Percentiles rank a stretch among this genome's conserved stretches.
Evolutionary conservation across 2,329 filamentous ascomycete species (phyloP).

Genomic region (Chaetothyriales sp.): DNA sequence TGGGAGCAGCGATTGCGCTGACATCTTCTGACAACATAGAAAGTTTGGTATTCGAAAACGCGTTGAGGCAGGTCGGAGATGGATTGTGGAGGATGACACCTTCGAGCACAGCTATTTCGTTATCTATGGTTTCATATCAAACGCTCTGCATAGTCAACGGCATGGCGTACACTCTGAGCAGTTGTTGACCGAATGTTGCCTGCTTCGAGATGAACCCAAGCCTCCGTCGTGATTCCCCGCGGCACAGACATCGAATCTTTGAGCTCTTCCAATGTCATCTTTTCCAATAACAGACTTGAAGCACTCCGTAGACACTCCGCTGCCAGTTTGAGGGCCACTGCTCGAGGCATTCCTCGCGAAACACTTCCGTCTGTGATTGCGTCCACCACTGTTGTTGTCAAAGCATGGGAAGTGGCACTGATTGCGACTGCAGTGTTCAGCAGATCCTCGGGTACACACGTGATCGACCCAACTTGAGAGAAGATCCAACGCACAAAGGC

Average conservation of each 20-base stretch:
- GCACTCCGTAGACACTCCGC: conserved; percentile 32
- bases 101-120: no score
- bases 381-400: conserved; percentile 30
- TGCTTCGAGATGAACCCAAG: conserved; percentile 36
- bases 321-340: conserved; percentile 38
- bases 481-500: conserved; percentile 30
- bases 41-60: no score
- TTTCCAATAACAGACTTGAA: conserved; percentile 29
- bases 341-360: conserved; percentile 38
- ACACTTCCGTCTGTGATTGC: conserved; percentile 39
- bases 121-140: background rate
- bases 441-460: conserved; percentile 36
- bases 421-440: conserved; percentile 48
- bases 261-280: conserved; percentile 33
- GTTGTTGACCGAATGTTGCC: conserved; percentile 12
- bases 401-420: conserved; percentile 23
- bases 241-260: conserved; percentile 39
- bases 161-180: background rate
- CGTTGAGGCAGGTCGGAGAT: no score
- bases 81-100: no score
- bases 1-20: no score
- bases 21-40: no score
- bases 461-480: conserved; percentile 31
- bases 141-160: background rate
- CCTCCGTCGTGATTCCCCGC: conserved; percentile 39